These are phyloP conservation scores for Stellera chamaejasme DNA, from an alignment of 345 rosid genomes.

Conservation along the genomic window DNA sequence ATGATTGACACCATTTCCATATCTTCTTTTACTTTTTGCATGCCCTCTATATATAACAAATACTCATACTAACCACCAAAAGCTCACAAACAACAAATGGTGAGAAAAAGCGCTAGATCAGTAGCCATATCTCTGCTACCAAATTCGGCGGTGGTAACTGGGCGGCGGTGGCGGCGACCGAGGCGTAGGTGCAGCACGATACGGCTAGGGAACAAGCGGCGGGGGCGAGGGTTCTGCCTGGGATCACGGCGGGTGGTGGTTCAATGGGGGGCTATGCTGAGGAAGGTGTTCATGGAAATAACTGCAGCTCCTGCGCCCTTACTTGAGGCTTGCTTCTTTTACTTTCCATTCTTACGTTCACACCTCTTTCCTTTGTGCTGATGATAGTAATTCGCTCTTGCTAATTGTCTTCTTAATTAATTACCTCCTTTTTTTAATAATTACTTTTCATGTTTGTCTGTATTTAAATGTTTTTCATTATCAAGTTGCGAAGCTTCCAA, in stretches of 20 bases:
- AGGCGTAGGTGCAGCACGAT: conserved; percentile 40
- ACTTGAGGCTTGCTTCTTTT: conserved; percentile 42
- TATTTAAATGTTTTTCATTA: too few species aligned
- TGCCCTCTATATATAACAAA: neutral
- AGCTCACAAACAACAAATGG: neutral
- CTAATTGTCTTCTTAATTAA: neutral
- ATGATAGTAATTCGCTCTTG: conserved; percentile 8
- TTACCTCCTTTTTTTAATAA: neutral
- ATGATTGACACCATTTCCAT: conserved; percentile 20
- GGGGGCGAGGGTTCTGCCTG: conserved; percentile 52
- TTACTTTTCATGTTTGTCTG: too few species aligned
- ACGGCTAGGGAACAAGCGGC: conserved; percentile 59
- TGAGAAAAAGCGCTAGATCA: conserved; percentile 22
- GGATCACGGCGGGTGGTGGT: conserved; percentile 45
- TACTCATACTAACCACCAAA: neutral
- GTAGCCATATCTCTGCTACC: conserved; percentile 20
- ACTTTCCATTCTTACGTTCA: conserved; percentile 60
- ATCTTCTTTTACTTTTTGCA: conserved; percentile 11
- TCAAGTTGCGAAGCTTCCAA: too few species aligned
- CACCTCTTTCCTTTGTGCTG: conserved; percentile 76
- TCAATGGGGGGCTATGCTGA: conserved; percentile 60
- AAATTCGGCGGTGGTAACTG: conserved; percentile 23
- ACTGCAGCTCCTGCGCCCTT: conserved; percentile 29
- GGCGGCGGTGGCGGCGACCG: conserved; percentile 50
- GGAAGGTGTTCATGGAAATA: conserved; percentile 54